These are phyloP conservation scores for Moesziomyces globuligerus DNA, from an alignment of 1,284 basidiomycete genomes.

Conservation along the genomic window DNA sequence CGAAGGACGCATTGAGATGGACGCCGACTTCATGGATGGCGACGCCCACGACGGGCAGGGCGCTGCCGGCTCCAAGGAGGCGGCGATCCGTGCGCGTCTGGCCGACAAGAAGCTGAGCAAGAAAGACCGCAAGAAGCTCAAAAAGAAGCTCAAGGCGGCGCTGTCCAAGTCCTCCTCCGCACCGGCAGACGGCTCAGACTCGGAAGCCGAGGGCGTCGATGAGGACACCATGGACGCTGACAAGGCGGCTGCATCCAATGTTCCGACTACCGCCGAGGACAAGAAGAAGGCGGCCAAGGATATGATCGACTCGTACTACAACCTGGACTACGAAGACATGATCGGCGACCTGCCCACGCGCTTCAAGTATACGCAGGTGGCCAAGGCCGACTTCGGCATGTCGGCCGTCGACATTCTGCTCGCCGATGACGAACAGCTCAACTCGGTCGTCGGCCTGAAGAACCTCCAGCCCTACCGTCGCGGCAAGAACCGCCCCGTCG, in stretches of 20 bases:
- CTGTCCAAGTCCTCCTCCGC: slow-evolving; percentile 47
- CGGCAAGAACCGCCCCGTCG: slow-evolving; percentile 73
- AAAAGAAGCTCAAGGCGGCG: slow-evolving; percentile 63
- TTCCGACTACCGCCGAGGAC: slow-evolving; percentile 32
- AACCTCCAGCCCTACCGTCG: slow-evolving; percentile 89
- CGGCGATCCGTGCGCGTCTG: slow-evolving; percentile 35
- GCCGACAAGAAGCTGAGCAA: slow-evolving; percentile 74
- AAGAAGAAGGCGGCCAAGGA: slow-evolving; percentile 73
- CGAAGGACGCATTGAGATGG: slow-evolving; percentile 76
- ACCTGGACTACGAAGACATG: slow-evolving; percentile 93
- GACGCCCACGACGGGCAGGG: slow-evolving; percentile 19
- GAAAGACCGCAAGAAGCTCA: slow-evolving; percentile 78
- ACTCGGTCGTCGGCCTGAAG: slow-evolving; percentile 87
- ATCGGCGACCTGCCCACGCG: slow-evolving; percentile 90
- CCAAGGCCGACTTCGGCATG: slow-evolving; percentile 78
- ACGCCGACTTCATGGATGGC: slow-evolving; percentile 73
- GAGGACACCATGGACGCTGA: slow-evolving; percentile 66
- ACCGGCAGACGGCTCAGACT: slow-evolving; percentile 26
- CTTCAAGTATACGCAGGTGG: slow-evolving; percentile 87
- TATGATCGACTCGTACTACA: slow-evolving; percentile 90
- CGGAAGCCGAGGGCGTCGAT: slow-evolving; percentile 26
- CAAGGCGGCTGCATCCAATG: background rate
- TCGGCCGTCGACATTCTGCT: slow-evolving; percentile 87
- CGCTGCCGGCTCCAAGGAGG: slow-evolving; percentile 28
- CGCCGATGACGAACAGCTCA: slow-evolving; percentile 91